Conservation (phyloP, 345 rosid genomes). For the Eutrema heterophyllum region DNA sequence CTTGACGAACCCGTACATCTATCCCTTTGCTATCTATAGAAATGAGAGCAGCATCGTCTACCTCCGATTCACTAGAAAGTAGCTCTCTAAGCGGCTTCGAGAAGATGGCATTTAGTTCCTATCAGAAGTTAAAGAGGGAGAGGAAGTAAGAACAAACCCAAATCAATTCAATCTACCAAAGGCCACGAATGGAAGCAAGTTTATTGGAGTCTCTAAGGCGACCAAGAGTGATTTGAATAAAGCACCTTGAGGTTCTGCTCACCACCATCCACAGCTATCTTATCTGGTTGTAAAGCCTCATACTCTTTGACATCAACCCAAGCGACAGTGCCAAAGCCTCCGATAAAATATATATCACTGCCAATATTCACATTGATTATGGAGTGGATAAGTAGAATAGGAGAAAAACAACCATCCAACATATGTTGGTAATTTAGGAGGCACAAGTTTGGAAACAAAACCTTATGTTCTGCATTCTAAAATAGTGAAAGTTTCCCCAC, state of each 20-base stretch:
- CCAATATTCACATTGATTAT: conserved; percentile 5
- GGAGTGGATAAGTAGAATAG: background rate
- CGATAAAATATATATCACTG: conserved; percentile 96
- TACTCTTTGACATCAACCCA: conserved; percentile 97
- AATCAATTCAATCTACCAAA: background rate
- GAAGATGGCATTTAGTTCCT: conserved; percentile 83
- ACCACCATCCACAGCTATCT: conserved; percentile 94
- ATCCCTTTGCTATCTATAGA: conserved; percentile 96
- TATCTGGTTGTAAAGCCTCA: conserved; percentile 77
- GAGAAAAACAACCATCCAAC: background rate
- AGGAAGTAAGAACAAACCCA: background rate
- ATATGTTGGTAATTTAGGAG: background rate
- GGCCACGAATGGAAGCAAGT: background rate
- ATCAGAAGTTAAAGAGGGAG: background rate
- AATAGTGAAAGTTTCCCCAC: conserved; percentile 95
- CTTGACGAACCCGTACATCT: conserved; percentile 87
- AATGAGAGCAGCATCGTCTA: conserved; percentile 92
- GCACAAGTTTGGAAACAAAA: conserved; percentile 18
- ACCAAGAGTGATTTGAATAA: background rate
- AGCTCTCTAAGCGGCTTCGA: conserved; percentile 78
- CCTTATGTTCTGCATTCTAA: conserved; percentile 95
- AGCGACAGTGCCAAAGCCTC: conserved; percentile 98
- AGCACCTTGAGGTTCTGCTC: conserved; percentile 83
- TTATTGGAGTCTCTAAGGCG: background rate
- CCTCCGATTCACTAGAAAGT: conserved; percentile 55